Evolutionary conservation across 192 early-diverging fungal genomes (phyloP).

Genomic region (Gaertneriomyces semiglobifer): DNA sequence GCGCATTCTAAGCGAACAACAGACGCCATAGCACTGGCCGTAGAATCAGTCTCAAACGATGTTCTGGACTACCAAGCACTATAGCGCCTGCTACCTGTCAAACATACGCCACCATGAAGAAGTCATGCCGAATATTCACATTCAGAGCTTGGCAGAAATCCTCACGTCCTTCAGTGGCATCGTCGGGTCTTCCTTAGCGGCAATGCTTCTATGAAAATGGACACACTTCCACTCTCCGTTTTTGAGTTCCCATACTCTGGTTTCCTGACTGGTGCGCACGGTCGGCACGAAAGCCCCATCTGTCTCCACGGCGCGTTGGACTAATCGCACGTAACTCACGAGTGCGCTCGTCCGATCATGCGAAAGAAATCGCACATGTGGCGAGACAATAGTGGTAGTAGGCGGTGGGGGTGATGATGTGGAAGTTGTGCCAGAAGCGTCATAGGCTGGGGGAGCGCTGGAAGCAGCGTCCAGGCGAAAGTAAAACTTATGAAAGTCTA

Average conservation of each 20-base stretch:
- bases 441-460: constrained; percentile 8
- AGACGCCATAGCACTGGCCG: too few species aligned
- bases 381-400: constrained; percentile 30
- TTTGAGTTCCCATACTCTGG: constrained; percentile 27
- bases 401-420: not conserved
- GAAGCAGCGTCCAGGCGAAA: constrained; percentile 25
- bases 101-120: too few species aligned
- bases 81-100: too few species aligned
- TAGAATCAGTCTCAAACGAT: too few species aligned
- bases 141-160: not conserved
- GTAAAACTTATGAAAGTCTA: constrained; percentile 48
- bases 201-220: constrained; percentile 28
- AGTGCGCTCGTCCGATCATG: constrained; percentile 35
- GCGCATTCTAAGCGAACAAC: too few species aligned
- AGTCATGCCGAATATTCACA: not conserved
- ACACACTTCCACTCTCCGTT: constrained; percentile 31
- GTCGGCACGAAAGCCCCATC: not conserved
- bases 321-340: constrained; percentile 40
- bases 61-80: too few species aligned
- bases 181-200: not conserved
- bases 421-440: not conserved
- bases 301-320: constrained; percentile 3
- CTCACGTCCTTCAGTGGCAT: not conserved
- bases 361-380: constrained; percentile 32
- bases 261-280: constrained; percentile 22